Percentiles rank a stretch among this genome's conserved stretches.
Conservation (phyloP, 305 asterid species). For the Petunia hybrid region DNA sequence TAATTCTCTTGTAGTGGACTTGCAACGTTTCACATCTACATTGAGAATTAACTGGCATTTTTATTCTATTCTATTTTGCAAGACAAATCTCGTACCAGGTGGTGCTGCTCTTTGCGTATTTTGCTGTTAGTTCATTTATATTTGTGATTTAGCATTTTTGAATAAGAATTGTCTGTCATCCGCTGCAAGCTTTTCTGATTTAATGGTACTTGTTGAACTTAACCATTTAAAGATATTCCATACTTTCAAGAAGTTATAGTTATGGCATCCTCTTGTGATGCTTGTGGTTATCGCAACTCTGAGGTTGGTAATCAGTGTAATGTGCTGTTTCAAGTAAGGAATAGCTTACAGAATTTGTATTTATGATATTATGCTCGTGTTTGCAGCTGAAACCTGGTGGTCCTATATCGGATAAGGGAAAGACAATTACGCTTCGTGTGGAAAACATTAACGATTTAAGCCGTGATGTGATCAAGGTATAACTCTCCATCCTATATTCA, state of each 20-base stretch:
- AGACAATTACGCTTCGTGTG: slow-evolving; percentile 69
- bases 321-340: neutral
- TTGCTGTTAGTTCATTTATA: neutral
- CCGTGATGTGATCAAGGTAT: slow-evolving; percentile 95
- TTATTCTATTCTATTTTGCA: neutral
- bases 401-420: slow-evolving; percentile 82
- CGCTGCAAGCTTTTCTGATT: slow-evolving; percentile 15
- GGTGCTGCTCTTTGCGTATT: neutral
- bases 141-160: neutral
- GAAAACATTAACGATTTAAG: slow-evolving; percentile 75
- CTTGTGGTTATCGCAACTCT: slow-evolving; percentile 92
- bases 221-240: slow-evolving; percentile 80
- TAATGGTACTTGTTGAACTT: slow-evolving; percentile 49
- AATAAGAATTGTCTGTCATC: neutral
- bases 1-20: neutral
- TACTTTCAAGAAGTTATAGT: slow-evolving; percentile 94
- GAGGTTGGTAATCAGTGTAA: slow-evolving; percentile 61
- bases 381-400: slow-evolving; percentile 95
- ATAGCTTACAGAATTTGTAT: neutral
- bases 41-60: neutral
- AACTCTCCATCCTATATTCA: neutral
- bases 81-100: neutral
- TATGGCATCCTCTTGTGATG: slow-evolving; percentile 91
- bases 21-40: neutral
- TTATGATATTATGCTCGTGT: slow-evolving; percentile 31